Base-by-base conservation (phyloP, 2,329 filamentous ascomycete genomes). In the Juglanconis juglandina region DNA sequence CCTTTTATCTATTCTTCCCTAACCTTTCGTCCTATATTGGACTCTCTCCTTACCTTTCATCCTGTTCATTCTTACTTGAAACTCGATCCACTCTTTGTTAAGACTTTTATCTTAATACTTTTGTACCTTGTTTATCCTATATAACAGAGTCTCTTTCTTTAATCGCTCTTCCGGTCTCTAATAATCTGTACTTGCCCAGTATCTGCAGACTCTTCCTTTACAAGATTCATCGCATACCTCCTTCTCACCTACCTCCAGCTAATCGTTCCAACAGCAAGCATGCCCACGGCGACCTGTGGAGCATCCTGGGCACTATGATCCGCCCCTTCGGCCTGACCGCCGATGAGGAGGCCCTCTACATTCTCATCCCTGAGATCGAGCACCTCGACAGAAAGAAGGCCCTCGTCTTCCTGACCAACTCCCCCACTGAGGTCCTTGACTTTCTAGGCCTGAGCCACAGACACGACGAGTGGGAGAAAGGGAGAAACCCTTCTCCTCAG, bases 271-370 rank as follows among this genome's bases (percentile, higher is more conserved):
- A 17, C 39, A 62, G 60, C 73, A 85, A 85, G 65, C 79, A 88
- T 44, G 82, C 84, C 0, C 90, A 94, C 66, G 88, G 89, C n/a
- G 90, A 94, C 66, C 59, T 86, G 0, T 87, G 87, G 80, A 88
- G 84, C 61, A 70, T 86, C 8, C 69, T 94, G 0, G 88, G 89
- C 5, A 78, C 81, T 17, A 82, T 80, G 8, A 84, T 91, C 63
- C 81, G 87, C 0, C 81, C 81, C 0, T 81, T 85, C 41, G 90
- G 90, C 1, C 80, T 95, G 7, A 89, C 84, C 0, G 75, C 85
- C 32, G 87, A 86, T 65, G 83, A 90, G 54, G 71, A 70, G 11
- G 88, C 85, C 1, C 72, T 95, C 1, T 85, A 81, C 69, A 66
- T 94, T 0, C 83, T 89, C 0, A 80, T 93, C 14, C 79, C 82